Base-by-base conservation (phyloP, 1,139 yeast species). In the Magnusiomyces tetraspermus region DNA sequence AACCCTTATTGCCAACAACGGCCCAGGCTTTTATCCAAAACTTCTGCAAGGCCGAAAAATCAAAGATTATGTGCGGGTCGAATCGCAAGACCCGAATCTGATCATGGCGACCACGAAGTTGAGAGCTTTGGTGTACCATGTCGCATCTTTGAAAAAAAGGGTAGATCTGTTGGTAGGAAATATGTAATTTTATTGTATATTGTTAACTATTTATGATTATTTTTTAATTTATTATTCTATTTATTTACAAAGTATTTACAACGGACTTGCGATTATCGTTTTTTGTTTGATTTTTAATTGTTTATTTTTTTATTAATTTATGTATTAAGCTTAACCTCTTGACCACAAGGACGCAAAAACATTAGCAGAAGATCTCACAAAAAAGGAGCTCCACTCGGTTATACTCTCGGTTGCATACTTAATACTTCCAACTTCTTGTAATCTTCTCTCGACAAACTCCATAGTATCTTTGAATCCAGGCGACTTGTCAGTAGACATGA, bases 401-500 rank as follows among this genome's bases (percentile, higher is more conserved):
- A 80, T 73, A 55, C 79, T 77, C 57, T 74, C 77, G 63, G 84
- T 83, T 3, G 80, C 76, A 49, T 73, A 71, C 17, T 89, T 95
- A 52, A 81, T 66, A 1, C 65, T 68, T 56, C 76, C 76, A 46
- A 85, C 71, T 31, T 75, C 77, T n/a, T 69, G 65, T 22, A 92
- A 71, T 60, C 83, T 79, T 48, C 76, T 76, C 45, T 78, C 77
- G 45, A 87, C 87, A 64, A 87, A 84, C 28, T 75, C 75, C 63
- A 76, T 64, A 0, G 97, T 89, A 50, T 77, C 78, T 19, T 60
- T 57, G 61, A 71, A 83, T 36, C 71, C 77, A 2, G 66, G 63
- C 28, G 90, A 81, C n/a, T 73, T 72, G 66, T 90, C 97, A 60
- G 78, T 84, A 47, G 87, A 72, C 95, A 85, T 86, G 71, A 78